phyloP scores from a whole-genome alignment of 345 rosid species.

The Turnera subulata region DNA sequence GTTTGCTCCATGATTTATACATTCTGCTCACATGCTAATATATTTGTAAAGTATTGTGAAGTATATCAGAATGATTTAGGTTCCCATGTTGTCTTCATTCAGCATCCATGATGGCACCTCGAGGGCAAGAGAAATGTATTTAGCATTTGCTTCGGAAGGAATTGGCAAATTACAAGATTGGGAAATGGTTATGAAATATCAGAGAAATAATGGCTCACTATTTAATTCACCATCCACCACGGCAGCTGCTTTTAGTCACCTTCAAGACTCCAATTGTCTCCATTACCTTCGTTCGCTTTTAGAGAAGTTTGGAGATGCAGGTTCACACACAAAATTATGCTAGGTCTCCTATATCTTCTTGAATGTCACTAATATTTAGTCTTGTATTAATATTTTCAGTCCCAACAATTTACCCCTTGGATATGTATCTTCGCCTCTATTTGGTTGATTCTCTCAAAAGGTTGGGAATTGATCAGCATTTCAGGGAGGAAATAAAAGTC shows the following conservation, averaged over 20 bases:
- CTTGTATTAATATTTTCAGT: conserved; percentile 45
- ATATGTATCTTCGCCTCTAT: conserved; percentile 48
- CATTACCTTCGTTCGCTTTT: too few relatives aligned
- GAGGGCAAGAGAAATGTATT: conserved; percentile 51
- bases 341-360: not conserved
- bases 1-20: too few relatives aligned
- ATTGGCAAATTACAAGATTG: conserved; percentile 49
- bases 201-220: conserved; percentile 68
- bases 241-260: conserved; percentile 61
- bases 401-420: conserved; percentile 68
- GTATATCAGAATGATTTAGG: too few relatives aligned
- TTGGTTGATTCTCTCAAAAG: conserved; percentile 58
- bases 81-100: too few relatives aligned
- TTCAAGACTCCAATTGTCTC: conserved; percentile 54
- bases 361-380: conserved; percentile 5
- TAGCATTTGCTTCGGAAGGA: conserved; percentile 65
- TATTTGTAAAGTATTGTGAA: too few relatives aligned
- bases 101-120: too few relatives aligned
- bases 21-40: too few relatives aligned
- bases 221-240: conserved; percentile 89
- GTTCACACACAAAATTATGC: conserved; percentile 23
- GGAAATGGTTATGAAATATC: conserved; percentile 61
- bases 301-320: conserved; percentile 69
- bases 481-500: conserved; percentile 47
- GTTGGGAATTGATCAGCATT: conserved; percentile 65